Conservation (phyloP, 1,284 basidiomycete genomes). For the Microbotryum violaceum region DNA sequence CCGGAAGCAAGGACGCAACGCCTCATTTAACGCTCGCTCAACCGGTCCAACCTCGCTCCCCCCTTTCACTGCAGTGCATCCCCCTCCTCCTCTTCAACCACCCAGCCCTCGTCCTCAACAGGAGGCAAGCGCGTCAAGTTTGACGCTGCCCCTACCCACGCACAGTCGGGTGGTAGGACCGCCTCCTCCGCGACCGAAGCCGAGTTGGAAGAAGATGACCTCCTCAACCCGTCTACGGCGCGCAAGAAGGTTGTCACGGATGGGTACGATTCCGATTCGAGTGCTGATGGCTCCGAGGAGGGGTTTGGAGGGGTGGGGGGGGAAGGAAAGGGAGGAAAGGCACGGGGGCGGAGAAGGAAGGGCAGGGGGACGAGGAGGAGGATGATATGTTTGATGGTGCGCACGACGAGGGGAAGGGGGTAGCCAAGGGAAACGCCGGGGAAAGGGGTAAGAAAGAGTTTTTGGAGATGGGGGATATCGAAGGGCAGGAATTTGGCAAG, state of each 20-base stretch:
- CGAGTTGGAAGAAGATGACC: constrained; percentile 26
- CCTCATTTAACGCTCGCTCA: too few species aligned
- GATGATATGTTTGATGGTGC: constrained; percentile 82
- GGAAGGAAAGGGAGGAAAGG: constrained; percentile 15
- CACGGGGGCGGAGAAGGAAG: constrained; percentile 34
- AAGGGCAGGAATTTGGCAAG: constrained; percentile 73
- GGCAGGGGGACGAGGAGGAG: constrained; percentile 48
- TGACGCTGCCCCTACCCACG: constrained; percentile 9
- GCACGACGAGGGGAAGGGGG: constrained; percentile 33
- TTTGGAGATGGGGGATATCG: constrained; percentile 83
- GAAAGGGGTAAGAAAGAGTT: constrained; percentile 59
- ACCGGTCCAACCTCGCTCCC: background rate
- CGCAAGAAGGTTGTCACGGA: constrained; percentile 22
- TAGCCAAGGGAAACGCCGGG: constrained; percentile 44
- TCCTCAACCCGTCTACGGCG: constrained; percentile 12
- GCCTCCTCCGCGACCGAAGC: background rate
- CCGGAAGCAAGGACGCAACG: too few species aligned
- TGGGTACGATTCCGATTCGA: constrained; percentile 31
- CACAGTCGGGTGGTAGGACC: too few species aligned
- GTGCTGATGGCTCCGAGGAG: constrained; percentile 17
- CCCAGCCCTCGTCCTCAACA: constrained; percentile 6
- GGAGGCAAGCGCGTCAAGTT: constrained; percentile 28
- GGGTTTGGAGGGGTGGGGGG: constrained; percentile 24
- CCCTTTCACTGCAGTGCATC: background rate
- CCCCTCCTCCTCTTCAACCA: background rate